Evolutionary conservation across 2,329 filamentous ascomycete species (phyloP).

Genomic region (Penicillium sp.): DNA sequence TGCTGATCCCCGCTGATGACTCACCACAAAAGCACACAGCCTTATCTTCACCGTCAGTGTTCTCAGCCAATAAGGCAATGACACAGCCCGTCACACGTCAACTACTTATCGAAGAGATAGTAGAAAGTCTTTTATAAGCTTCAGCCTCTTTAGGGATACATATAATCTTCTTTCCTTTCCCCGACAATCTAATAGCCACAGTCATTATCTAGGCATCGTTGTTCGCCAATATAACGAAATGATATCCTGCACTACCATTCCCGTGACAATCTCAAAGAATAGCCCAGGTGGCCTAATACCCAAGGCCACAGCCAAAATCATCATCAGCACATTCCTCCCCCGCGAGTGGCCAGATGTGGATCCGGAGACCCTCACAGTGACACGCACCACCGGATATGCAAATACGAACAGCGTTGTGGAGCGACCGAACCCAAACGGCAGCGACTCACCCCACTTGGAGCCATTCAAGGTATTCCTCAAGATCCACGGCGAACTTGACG

Average conservation of each 20-base stretch:
- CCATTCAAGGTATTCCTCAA: constrained; percentile 13
- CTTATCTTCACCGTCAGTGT: too few relatives aligned
- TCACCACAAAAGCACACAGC: too few relatives aligned
- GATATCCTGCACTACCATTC: not conserved
- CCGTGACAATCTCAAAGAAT: not conserved
- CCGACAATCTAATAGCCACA: too few relatives aligned
- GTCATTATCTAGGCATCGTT: too few relatives aligned
- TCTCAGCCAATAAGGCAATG: too few relatives aligned
- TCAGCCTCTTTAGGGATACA: too few relatives aligned
- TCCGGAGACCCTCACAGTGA: constrained; percentile 10
- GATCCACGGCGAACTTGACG: constrained; percentile 1
- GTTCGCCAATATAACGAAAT: too few relatives aligned
- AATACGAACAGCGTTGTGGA: constrained; percentile 15
- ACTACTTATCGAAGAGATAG: too few relatives aligned
- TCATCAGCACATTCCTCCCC: constrained; percentile 13
- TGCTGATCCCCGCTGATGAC: too few relatives aligned
- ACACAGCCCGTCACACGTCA: too few relatives aligned
- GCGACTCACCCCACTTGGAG: constrained; percentile 4
- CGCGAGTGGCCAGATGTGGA: constrained; percentile 15
- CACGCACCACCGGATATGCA: constrained; percentile 10
- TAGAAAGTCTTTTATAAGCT: too few relatives aligned
- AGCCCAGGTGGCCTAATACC: not conserved
- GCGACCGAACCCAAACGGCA: constrained; percentile 7
- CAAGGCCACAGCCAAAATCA: constrained; percentile 1
- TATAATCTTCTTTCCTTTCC: too few relatives aligned